These are phyloP conservation scores for Suzukiozyma palmioleophila DNA, from an alignment of 1,139 yeast genomes.

Conservation along the genomic window DNA sequence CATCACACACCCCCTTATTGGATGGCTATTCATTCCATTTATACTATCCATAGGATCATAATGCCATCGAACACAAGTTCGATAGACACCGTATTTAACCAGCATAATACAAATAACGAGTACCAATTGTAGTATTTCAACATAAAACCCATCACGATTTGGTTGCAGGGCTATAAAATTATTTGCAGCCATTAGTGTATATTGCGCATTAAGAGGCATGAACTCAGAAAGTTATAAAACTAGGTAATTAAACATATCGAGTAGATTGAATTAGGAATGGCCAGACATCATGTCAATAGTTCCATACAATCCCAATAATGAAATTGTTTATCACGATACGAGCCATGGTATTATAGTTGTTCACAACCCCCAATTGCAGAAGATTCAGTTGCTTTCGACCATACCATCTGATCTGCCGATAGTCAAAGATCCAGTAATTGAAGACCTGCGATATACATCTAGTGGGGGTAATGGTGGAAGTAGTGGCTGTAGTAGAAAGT, in stretches of 20 bases:
- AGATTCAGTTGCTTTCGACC: conserved; percentile 31
- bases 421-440: not conserved
- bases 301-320: conserved; percentile 31
- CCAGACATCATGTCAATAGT: conserved; percentile 30
- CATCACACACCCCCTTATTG: too few species aligned
- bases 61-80: not conserved
- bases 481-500: conserved; percentile 9
- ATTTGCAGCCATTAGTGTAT: not conserved
- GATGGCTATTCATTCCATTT: too few species aligned
- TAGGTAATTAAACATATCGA: too few species aligned
- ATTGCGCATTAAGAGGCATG: not conserved
- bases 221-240: too few species aligned
- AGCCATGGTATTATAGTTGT: conserved; percentile 40
- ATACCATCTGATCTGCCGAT: not conserved
- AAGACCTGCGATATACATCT: too few species aligned
- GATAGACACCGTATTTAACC: not conserved
- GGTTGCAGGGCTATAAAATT: not conserved
- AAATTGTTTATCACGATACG: conserved; percentile 36
- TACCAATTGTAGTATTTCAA: too few species aligned
- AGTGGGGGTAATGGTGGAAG: conserved; percentile 3
- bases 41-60: too few species aligned
- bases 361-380: conserved; percentile 38
- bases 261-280: too few species aligned
- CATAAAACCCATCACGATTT: not conserved
- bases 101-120: not conserved